A percentile compares a stretch with the other conserved stretches of the same genome.
Conservation (phyloP, 371 early-diverging fungal genomes). For the Rhizopus delemar region DNA sequence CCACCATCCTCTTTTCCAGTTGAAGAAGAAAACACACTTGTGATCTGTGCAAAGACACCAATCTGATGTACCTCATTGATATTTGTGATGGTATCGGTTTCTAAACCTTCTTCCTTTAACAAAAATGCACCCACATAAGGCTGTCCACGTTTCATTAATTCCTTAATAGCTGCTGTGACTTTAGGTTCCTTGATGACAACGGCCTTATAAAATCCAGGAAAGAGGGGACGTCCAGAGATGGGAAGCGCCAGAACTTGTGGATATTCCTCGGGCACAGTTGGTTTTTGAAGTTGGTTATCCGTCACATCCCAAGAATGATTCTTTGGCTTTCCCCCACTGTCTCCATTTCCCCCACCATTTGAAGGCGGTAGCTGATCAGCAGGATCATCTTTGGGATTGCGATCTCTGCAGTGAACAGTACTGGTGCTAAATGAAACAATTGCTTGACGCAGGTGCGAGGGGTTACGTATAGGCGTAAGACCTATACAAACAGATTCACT, state of each 20-base stretch:
- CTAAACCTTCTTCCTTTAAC: conserved; percentile 84
- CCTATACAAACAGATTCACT: conserved; percentile 34
- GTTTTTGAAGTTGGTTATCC: conserved; percentile 69
- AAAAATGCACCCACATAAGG: conserved; percentile 95
- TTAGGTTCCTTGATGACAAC: conserved; percentile 92
- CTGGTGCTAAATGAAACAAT: conserved; percentile 11
- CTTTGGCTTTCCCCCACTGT: conserved; percentile 24
- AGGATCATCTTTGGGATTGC: conserved; percentile 40
- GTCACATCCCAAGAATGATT: conserved; percentile 37
- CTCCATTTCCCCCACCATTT: conserved; percentile 20
- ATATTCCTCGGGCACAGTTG: conserved; percentile 82
- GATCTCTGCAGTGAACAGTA: conserved; percentile 30
- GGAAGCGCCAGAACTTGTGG: conserved; percentile 93
- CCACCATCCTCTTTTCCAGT: conserved; percentile 71
- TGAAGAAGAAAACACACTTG: conserved; percentile 91
- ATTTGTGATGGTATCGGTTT: conserved; percentile 78
- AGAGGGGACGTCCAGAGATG: conserved; percentile 89
- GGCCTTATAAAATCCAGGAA: conserved; percentile 97
- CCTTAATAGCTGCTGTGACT: conserved; percentile 89
- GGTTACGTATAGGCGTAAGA: conserved; percentile 38
- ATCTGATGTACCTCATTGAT: conserved; percentile 82
- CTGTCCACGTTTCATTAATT: conserved; percentile 85
- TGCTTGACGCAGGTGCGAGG: conserved; percentile 31
- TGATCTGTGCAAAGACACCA: conserved; percentile 96
- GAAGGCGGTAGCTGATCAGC: conserved; percentile 25